These are phyloP conservation scores for Zoysia japonica DNA, from an alignment of 176 grass and related monocot species.

Conservation along the genomic window DNA sequence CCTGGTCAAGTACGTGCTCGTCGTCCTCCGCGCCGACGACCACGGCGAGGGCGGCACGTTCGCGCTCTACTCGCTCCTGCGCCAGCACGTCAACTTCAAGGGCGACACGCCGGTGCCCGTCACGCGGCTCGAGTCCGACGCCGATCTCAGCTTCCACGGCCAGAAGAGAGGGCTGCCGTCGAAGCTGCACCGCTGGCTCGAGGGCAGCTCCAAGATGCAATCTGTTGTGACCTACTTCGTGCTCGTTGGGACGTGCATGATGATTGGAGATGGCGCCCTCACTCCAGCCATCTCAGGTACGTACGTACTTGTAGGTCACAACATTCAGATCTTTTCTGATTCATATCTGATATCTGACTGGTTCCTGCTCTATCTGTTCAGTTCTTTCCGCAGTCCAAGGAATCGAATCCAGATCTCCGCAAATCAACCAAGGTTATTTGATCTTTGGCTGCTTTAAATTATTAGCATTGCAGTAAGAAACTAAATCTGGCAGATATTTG, in stretches of 20 bases:
- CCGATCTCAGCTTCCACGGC: slow-evolving; percentile 47
- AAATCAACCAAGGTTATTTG: slow-evolving; percentile 45
- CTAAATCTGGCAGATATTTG: neutral
- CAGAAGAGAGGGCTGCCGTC: slow-evolving; percentile 16
- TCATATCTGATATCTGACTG: neutral
- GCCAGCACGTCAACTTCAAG: slow-evolving; percentile 63
- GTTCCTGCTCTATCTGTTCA: slow-evolving; percentile 11
- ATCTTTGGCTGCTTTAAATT: neutral
- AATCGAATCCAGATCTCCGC: slow-evolving; percentile 56
- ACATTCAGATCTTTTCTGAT: neutral
- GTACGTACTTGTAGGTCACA: too few species aligned
- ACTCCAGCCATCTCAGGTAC: slow-evolving; percentile 70
- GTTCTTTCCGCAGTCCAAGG: slow-evolving; percentile 79
- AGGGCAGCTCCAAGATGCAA: slow-evolving; percentile 40
- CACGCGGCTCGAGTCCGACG: slow-evolving; percentile 44
- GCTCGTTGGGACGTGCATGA: slow-evolving; percentile 66
- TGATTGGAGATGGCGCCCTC: slow-evolving; percentile 69
- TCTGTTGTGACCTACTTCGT: slow-evolving; percentile 50
- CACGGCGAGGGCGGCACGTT: slow-evolving; percentile 79
- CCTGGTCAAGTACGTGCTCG: slow-evolving; percentile 62
- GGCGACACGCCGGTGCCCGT: slow-evolving; percentile 43
- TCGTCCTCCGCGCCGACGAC: slow-evolving; percentile 63
- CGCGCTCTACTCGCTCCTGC: slow-evolving; percentile 66
- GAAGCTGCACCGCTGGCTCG: slow-evolving; percentile 41
- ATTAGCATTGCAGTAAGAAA: neutral